Conservation (phyloP, 1,284 basidiomycete species). For the Pascua sp. region DNA sequence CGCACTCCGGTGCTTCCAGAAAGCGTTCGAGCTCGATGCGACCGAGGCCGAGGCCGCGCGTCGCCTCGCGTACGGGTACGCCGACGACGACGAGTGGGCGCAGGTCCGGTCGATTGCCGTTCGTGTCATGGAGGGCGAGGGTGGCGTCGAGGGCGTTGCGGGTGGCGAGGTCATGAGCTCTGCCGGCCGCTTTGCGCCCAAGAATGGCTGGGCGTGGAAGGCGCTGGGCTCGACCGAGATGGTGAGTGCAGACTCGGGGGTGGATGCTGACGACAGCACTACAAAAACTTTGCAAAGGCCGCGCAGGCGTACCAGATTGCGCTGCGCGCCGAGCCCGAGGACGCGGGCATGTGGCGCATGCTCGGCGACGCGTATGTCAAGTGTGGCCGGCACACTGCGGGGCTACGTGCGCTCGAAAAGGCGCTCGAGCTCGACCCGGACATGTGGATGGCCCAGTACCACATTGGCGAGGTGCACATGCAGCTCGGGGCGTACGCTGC, state of each 20-base stretch:
- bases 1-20: conserved; percentile 95
- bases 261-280: conserved; percentile 55
- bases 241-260: conserved; percentile 54
- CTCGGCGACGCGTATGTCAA: conserved; percentile 88
- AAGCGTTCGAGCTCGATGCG: conserved; percentile 94
- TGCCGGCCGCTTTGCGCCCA: conserved; percentile 58
- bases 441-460: conserved; percentile 81
- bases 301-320: conserved; percentile 86
- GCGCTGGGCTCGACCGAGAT: conserved; percentile 90
- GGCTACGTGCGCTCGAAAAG: conserved; percentile 77
- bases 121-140: conserved; percentile 88
- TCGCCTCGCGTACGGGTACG: conserved; percentile 81
- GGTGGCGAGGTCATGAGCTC: conserved; percentile 54
- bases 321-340: conserved; percentile 72
- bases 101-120: conserved; percentile 88
- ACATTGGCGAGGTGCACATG: conserved; percentile 80
- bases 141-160: conserved; percentile 65
- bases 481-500: conserved; percentile 72
- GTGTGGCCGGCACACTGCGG: conserved; percentile 82
- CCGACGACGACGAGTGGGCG: conserved; percentile 92
- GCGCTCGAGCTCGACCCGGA: conserved; percentile 65
- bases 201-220: conserved; percentile 97
- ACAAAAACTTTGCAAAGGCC: conserved; percentile 69
- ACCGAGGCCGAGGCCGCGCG: conserved; percentile 80
- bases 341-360: conserved; percentile 78